Percentiles rank a stretch among this genome's conserved stretches.
These are phyloP conservation scores for Aurantiochytrium sp. DNA, from an alignment of 108 stramenopile genomes.

Conservation along the genomic window DNA sequence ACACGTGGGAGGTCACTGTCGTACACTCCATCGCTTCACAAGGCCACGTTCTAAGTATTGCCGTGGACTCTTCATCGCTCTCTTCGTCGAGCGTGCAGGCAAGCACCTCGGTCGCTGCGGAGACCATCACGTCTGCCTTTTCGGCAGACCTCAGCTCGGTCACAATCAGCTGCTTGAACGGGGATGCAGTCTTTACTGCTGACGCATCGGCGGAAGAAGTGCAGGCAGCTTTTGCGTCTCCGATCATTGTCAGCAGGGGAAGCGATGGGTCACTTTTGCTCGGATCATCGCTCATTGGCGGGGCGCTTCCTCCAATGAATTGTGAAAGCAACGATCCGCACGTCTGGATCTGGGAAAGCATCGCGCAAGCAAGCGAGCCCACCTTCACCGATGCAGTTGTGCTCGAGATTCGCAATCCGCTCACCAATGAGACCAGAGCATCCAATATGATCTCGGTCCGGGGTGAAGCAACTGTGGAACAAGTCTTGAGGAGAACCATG, in stretches of 20 bases:
- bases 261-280: neutral
- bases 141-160: no score
- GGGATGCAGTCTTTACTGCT: neutral
- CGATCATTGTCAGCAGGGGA: neutral
- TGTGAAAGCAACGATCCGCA: neutral
- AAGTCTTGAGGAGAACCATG: no score
- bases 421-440: no score
- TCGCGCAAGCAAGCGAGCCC: neutral
- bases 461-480: no score
- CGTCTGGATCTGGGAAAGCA: neutral
- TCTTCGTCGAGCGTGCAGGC: neutral
- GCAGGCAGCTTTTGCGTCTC: neutral
- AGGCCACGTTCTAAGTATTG: neutral
- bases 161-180: neutral
- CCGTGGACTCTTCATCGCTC: neutral
- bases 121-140: neutral
- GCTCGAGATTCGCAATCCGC: neutral
- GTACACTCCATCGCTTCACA: neutral
- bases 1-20: neutral
- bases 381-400: neutral
- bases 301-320: neutral
- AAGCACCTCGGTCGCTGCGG: neutral
- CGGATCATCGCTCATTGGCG: neutral
- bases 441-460: no score
- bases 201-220: neutral